Percentiles rank a stretch among this genome's conserved stretches.
These are phyloP conservation scores for Rhynchospora breviuscula DNA, from an alignment of 176 grass and related monocot genomes.

Conservation along the genomic window DNA sequence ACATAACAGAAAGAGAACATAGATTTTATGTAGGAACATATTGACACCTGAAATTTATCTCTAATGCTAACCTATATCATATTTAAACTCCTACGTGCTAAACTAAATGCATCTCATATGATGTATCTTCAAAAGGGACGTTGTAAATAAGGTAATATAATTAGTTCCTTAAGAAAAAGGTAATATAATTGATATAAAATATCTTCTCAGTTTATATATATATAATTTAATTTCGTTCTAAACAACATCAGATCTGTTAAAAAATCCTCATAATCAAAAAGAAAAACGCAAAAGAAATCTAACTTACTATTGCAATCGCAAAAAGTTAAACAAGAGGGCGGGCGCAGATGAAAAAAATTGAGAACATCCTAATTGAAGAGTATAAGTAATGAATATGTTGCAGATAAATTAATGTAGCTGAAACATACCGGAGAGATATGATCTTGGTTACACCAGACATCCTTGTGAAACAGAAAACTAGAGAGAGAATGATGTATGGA, in stretches of 20 bases:
- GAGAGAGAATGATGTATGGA: background rate
- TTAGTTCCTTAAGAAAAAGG: too few relatives aligned
- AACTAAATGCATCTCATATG: too few relatives aligned
- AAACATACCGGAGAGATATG: slow-evolving; percentile 16
- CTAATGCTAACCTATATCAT: too few relatives aligned
- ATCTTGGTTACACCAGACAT: slow-evolving; percentile 15
- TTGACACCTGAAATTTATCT: too few relatives aligned
- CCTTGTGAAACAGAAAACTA: background rate
- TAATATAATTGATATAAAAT: too few relatives aligned
- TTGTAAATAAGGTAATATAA: too few relatives aligned
- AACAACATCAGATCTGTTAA: background rate
- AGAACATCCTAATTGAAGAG: background rate
- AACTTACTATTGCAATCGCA: background rate
- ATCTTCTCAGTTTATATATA: too few relatives aligned
- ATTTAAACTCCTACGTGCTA: too few relatives aligned
- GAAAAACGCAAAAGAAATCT: background rate
- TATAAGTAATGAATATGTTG: background rate
- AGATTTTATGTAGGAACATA: too few relatives aligned
- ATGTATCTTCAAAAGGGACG: too few relatives aligned
- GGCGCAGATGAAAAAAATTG: background rate
- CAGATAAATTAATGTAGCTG: background rate
- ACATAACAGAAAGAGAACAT: too few relatives aligned
- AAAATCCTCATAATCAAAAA: background rate
- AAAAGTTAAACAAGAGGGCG: background rate
- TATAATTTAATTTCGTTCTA: background rate